Base-by-base conservation (phyloP, 768 basidiomycete species). In the Leccinum incarnatum region DNA sequence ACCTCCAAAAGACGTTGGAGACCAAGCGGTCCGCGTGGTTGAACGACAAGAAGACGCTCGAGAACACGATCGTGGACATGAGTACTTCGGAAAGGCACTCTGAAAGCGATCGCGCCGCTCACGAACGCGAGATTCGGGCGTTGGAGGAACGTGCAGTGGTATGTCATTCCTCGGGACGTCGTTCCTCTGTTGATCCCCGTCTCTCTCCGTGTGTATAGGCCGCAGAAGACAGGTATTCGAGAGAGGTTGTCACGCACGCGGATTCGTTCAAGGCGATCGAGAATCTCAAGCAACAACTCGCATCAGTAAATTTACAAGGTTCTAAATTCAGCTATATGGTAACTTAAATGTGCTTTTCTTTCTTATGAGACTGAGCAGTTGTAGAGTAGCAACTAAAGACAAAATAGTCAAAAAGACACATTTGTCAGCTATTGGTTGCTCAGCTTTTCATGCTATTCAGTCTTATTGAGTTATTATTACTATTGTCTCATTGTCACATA, bases 221-320 rank as follows among this genome's bases (percentile, higher is more conserved):
- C 62, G 91, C 91, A 5, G 91, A 95, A 68, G 88, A 90, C 53
- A 83, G 87, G 55, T 94, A 94, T 64, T 81, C 86, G 5, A 81
- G 85, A 53, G 93, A 93, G 68, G 82, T 95, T n/a, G 75, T 95
- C 32, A 78, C 89, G 1, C 93, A 95, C 69, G 93, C 93, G 0
- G 92, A 93, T 21, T 81, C 89, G 0, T 88, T 95, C 78, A 92
- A 92, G 74, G 61, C 77, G 12, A 80, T 91, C 11, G 83, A 87
- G 11, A 75, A 67, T 10, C 75, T 93, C 61, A 89, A 86, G 69
- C 78, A 83, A 51, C 83, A 91, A 45, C 76, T 95, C 4, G 67
- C 25, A 25, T 25, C 25, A 25, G 25, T 25, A 25, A 25, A 25
- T 25, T 25, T 25, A 25, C 25, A 25, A 25, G 25, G 25, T 25